Percentiles rank a stretch among this genome's conserved stretches.
phyloP scores from a whole-genome alignment of 106 monocot genomes.

The Apostasia shenzhenica region DNA sequence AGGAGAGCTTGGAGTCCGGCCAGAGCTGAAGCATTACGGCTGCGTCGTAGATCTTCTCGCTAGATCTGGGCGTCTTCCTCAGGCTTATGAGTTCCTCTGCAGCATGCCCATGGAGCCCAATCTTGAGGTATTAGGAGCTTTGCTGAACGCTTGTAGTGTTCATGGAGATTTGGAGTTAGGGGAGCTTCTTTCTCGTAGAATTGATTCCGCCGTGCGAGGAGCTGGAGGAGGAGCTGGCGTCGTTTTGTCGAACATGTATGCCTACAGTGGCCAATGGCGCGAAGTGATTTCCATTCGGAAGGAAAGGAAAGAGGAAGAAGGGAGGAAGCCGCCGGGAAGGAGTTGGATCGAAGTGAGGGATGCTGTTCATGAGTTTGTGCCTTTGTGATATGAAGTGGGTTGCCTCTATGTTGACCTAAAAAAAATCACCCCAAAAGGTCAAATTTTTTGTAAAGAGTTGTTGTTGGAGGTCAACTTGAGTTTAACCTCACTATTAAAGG shows the following conservation, averaged over 20 bases:
- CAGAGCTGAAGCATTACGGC: constrained; percentile 42
- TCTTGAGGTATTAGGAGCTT: constrained; percentile 40
- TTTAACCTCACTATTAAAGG: no score
- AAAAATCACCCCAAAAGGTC: no score
- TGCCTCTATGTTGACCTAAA: no score
- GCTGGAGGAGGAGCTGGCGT: constrained; percentile 40
- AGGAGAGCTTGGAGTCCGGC: constrained; percentile 13
- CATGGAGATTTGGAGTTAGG: constrained; percentile 34
- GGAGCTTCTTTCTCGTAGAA: constrained; percentile 30
- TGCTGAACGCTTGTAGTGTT: constrained; percentile 64
- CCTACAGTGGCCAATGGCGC: constrained; percentile 40
- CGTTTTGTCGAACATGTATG: constrained; percentile 73
- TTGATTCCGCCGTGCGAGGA: constrained; percentile 16
- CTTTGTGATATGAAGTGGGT: constrained; percentile 26
- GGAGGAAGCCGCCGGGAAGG: constrained; percentile 40
- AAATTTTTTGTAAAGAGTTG: no score
- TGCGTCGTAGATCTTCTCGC: constrained; percentile 50
- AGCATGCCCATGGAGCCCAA: constrained; percentile 54
- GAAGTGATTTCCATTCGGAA: constrained; percentile 42
- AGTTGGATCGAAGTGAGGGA: constrained; percentile 52
- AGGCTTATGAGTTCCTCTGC: constrained; percentile 38
- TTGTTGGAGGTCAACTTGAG: no score
- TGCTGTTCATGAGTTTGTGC: constrained; percentile 35
- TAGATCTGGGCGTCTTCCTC: constrained; percentile 31
- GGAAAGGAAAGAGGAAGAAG: constrained; percentile 7